These are phyloP conservation scores for Athelia sp. DNA, from an alignment of 1,284 basidiomycete species.

Conservation along the genomic window DNA sequence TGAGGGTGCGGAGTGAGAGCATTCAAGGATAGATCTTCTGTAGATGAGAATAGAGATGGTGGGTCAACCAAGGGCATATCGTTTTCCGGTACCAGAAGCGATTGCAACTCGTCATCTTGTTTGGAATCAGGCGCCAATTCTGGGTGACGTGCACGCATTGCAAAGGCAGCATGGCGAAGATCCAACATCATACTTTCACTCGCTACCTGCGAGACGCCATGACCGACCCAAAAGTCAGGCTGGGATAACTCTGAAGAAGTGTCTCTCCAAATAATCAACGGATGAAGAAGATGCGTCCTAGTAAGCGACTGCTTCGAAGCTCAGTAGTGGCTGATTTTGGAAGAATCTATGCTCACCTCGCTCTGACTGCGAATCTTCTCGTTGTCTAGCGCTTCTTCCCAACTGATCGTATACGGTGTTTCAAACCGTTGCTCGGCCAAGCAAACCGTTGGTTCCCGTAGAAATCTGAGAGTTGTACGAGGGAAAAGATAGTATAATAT, in stretches of 20 bases:
- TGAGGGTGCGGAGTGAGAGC: constrained; percentile 21
- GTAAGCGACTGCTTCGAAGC: constrained; percentile 50
- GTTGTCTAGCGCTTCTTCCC: constrained; percentile 66
- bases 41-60: not conserved
- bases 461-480: constrained; percentile 74
- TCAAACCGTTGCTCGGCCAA: constrained; percentile 43
- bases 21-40: constrained; percentile 1
- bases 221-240: constrained; percentile 61
- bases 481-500: constrained; percentile 86
- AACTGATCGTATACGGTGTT: constrained; percentile 55
- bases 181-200: constrained; percentile 72
- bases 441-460: constrained; percentile 63
- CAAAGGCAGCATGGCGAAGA: constrained; percentile 49
- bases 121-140: not conserved
- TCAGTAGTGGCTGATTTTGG: not conserved
- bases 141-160: constrained; percentile 23
- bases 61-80: not conserved
- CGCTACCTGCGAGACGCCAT: constrained; percentile 62
- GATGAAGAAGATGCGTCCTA: constrained; percentile 71
- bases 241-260: constrained; percentile 59
- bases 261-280: constrained; percentile 64
- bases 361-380: constrained; percentile 64
- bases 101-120: not conserved
- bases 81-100: not conserved
- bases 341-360: constrained; percentile 38